A percentile compares a stretch with the other conserved stretches of the same genome.
These are phyloP conservation scores for Incumbomyces delicatus DNA, from an alignment of 2,329 filamentous ascomycete genomes.

Conservation along the genomic window DNA sequence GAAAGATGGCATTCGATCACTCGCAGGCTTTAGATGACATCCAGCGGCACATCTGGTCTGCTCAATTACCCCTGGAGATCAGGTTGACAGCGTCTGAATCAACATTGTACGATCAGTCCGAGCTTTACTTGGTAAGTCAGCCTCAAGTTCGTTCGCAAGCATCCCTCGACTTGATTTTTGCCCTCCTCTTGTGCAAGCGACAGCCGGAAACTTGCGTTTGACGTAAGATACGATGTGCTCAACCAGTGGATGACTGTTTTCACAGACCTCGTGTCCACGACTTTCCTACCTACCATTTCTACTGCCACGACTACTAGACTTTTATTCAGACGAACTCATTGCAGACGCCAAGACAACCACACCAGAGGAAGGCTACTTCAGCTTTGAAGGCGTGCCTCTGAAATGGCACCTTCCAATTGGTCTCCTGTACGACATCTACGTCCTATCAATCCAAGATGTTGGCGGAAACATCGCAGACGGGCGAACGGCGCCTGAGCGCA, in stretches of 20 bases:
- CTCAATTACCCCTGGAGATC: slow-evolving; percentile 51
- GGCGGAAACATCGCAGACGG: slow-evolving; percentile 37
- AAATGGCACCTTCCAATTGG: slow-evolving; percentile 66
- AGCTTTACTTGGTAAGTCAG: slow-evolving; percentile 47
- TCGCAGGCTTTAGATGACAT: slow-evolving; percentile 11
- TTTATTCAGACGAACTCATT: slow-evolving; percentile 52
- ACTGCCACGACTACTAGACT: slow-evolving; percentile 51
- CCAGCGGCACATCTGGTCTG: slow-evolving; percentile 42
- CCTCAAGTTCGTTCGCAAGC: background rate
- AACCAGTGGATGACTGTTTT: background rate
- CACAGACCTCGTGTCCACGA: slow-evolving; percentile 51
- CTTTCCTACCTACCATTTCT: slow-evolving; percentile 61
- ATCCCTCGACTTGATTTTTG: background rate
- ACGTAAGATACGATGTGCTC: background rate
- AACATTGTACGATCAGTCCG: slow-evolving; percentile 49
- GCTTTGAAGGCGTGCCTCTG: slow-evolving; percentile 56
- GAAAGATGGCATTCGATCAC: background rate
- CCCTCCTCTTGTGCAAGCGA: background rate
- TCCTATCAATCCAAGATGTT: slow-evolving; percentile 19
- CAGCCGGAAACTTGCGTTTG: background rate
- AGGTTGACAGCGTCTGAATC: slow-evolving; percentile 49
- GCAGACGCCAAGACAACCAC: slow-evolving; percentile 40
- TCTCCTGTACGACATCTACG: slow-evolving; percentile 60
- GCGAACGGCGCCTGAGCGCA: slow-evolving; percentile 2
- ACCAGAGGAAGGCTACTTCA: slow-evolving; percentile 51